Percentiles rank a stretch among this genome's conserved stretches.
Evolutionary conservation across 805 yeast species (phyloP).

Genomic region (Pichia sporocuriosa): DNA sequence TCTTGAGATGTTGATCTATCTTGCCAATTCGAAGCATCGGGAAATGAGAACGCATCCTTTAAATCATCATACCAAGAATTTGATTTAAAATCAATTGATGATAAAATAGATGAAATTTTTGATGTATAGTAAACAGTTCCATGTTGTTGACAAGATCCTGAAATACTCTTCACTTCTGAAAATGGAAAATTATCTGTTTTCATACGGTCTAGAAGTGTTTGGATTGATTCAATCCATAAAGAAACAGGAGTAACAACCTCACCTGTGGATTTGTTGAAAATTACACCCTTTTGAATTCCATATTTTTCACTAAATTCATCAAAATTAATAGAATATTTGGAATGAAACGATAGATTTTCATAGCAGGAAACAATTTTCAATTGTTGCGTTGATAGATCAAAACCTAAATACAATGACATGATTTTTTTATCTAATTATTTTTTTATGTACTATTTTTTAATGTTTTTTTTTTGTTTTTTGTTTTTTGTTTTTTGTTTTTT

Average conservation of each 20-base stretch:
- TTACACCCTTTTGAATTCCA: conserved; percentile 69
- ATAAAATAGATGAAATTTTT: conserved; percentile 37
- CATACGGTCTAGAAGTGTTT: conserved; percentile 51
- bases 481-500: background rate
- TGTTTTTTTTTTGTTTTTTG: background rate
- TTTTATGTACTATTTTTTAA: background rate
- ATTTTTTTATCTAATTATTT: background rate
- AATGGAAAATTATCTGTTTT: conserved; percentile 49
- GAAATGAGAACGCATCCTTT: conserved; percentile 50
- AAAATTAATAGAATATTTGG: conserved; percentile 60
- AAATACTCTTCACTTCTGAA: conserved; percentile 51
- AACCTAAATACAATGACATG: conserved; percentile 47
- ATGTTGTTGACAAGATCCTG: conserved; percentile 91
- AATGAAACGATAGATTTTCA: conserved; percentile 40
- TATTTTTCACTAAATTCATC: conserved; percentile 52
- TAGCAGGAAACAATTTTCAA: conserved; percentile 66
- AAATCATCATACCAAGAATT: conserved; percentile 40
- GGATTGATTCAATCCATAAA: conserved; percentile 88
- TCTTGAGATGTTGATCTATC: conserved; percentile 82
- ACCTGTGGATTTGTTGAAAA: conserved; percentile 43
- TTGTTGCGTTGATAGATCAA: conserved; percentile 88
- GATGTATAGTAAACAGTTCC: conserved; percentile 80
- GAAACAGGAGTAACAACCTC: conserved; percentile 72
- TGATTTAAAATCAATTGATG: conserved; percentile 25
- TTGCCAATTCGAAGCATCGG: conserved; percentile 87